Percentiles rank a stretch among this genome's conserved stretches.
These are phyloP conservation scores for Penicillium decumbens DNA, from an alignment of 2,329 filamentous ascomycete genomes.

Conservation along the genomic window DNA sequence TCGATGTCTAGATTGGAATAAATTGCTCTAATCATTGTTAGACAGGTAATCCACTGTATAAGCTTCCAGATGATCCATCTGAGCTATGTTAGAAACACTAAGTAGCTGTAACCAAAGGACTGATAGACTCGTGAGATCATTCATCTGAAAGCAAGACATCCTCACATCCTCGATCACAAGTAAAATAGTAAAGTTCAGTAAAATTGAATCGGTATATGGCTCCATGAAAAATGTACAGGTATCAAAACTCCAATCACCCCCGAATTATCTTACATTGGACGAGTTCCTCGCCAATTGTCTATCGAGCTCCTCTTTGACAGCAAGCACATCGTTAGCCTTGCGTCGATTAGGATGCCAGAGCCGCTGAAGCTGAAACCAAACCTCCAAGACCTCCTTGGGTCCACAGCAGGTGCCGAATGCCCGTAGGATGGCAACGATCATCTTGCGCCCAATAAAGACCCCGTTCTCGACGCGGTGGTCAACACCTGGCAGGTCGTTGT, in stretches of 20 bases:
- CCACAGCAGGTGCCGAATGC: constrained; percentile 39
- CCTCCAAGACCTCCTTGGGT: constrained; percentile 34
- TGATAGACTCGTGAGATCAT: too few relatives aligned
- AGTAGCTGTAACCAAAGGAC: too few relatives aligned
- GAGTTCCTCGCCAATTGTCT: constrained; percentile 29
- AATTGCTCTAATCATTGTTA: too few relatives aligned
- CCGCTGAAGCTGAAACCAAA: constrained; percentile 39
- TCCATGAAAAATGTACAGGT: constrained; percentile 31
- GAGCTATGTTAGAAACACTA: too few relatives aligned
- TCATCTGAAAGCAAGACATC: neutral
- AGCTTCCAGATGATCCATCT: too few relatives aligned
- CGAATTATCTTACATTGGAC: constrained; percentile 12
- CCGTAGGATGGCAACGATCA: constrained; percentile 38
- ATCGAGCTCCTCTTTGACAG: constrained; percentile 37
- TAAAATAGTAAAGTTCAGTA: constrained; percentile 7
- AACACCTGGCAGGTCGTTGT: constrained; percentile 13
- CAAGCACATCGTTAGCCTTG: constrained; percentile 34
- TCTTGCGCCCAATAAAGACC: constrained; percentile 40
- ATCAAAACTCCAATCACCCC: constrained; percentile 4
- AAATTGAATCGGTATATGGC: constrained; percentile 17
- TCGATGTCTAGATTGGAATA: too few relatives aligned
- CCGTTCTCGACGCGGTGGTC: constrained; percentile 37
- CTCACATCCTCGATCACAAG: constrained; percentile 1
- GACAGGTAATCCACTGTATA: too few relatives aligned
- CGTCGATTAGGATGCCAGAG: constrained; percentile 39